phyloP scores from a whole-genome alignment of 495 filamentous ascomycete species.

The Melanomma pulvis-pyrius region DNA sequence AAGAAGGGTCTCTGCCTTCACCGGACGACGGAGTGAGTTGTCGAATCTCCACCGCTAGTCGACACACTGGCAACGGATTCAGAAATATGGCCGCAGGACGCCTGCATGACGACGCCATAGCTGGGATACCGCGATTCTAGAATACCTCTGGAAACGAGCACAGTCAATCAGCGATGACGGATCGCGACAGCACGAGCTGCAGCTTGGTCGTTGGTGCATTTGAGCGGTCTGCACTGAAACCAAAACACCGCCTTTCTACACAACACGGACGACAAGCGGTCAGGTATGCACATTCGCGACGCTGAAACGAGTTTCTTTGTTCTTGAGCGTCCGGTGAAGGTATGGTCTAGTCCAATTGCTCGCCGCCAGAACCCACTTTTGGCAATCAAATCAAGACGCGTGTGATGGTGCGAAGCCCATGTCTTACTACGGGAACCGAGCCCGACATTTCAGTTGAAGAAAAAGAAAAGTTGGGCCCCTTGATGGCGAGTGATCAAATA shows the following conservation, averaged over 20 bases:
- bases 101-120: conserved; percentile 15
- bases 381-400: background rate
- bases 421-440: background rate
- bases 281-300: conserved; percentile 18
- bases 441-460: background rate
- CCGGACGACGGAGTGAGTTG: conserved; percentile 16
- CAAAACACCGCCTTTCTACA: conserved; percentile 24
- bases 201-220: conserved; percentile 15
- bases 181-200: conserved; percentile 17
- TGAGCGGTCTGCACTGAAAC: conserved; percentile 31
- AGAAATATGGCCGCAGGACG: background rate
- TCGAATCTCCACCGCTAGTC: conserved; percentile 18
- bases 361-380: background rate
- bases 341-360: conserved; percentile 16
- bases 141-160: conserved; percentile 6
- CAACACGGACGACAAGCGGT: conserved; percentile 18
- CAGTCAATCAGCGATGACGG: conserved; percentile 18
- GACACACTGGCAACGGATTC: background rate
- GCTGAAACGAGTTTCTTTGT: conserved; percentile 35
- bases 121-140: conserved; percentile 15
- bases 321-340: conserved; percentile 25
- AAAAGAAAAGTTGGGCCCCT: background rate
- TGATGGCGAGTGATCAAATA: background rate
- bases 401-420: background rate
- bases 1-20: conserved; percentile 5